These are phyloP conservation scores for Achaetomium macrosporum DNA, from an alignment of 2,329 filamentous ascomycete species.

Conservation along the genomic window DNA sequence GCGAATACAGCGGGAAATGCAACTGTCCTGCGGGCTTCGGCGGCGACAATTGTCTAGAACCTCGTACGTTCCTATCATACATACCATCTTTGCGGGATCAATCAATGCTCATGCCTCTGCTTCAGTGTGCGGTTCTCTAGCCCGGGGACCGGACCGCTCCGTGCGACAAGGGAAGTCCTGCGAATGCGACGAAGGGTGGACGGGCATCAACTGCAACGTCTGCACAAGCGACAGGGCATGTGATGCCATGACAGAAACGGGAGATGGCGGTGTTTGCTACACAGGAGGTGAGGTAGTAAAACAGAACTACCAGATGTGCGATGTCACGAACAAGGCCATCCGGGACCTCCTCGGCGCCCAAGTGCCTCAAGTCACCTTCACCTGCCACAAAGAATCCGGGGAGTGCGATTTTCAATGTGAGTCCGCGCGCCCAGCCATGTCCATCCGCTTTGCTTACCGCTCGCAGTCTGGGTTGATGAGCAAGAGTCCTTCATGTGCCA, in stretches of 20 bases:
- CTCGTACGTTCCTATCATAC: conserved; percentile 45
- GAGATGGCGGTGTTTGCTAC: conserved; percentile 83
- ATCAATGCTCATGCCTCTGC: conserved; percentile 3
- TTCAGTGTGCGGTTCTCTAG: conserved; percentile 76
- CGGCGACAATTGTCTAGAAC: conserved; percentile 85
- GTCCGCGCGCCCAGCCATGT: conserved; percentile 25
- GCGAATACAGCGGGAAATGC: conserved; percentile 86
- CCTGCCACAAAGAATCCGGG: conserved; percentile 67
- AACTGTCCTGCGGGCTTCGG: conserved; percentile 88
- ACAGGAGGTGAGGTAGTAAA: conserved; percentile 84
- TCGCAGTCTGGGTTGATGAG: conserved; percentile 84
- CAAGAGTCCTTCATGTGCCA: conserved; percentile 95
- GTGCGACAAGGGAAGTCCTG: conserved; percentile 68
- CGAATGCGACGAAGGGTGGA: conserved; percentile 88
- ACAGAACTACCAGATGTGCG: conserved; percentile 95
- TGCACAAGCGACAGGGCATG: conserved; percentile 81
- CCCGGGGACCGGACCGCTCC: conserved; percentile 71
- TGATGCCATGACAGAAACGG: conserved; percentile 77
- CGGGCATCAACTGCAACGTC: conserved; percentile 96
- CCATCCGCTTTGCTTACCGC: conserved; percentile 1
- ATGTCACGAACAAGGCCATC: conserved; percentile 95
- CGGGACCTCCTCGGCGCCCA: conserved; percentile 76
- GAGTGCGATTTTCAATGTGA: conserved; percentile 93
- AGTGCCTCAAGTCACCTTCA: conserved; percentile 91
- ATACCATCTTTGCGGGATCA: conserved; percentile 1